Evolutionary conservation across 305 asterid genomes (phyloP), one percentile per base, ranked within the genome.

Genomic region (Fraxinus latifolia): DNA sequence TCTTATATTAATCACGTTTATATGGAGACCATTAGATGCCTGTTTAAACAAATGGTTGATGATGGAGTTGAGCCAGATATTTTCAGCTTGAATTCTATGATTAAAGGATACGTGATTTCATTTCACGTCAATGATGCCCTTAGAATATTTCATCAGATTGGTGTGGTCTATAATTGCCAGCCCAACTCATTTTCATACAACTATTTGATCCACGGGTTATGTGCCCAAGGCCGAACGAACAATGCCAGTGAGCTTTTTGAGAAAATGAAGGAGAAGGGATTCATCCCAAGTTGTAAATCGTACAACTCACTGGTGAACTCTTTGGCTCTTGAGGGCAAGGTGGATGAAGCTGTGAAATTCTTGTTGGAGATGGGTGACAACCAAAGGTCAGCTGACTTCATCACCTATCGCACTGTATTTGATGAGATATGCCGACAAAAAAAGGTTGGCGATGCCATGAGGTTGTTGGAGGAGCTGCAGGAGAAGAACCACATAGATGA

Each of bases 61-160:
- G 98, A 94, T 89, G 97, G 95, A 60, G 83, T 93, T 39, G 96
- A 95, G 87, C 98, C 99, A 4, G 98, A 95, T 89, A 77, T 93
- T n/a, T 89, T 91, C 80, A 85, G 96, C 29, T 87, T 95, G 92
- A 95, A 95, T 87, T 90, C 88, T 70, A 88, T 95, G 98, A 95
- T 95, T 80, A 95, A 95, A 83, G 99, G 99, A 9, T 95, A 95
- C 78, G 99, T 95, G 84, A 88, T 95, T 65, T 94, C 98, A 0
- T 92, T 94, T 83, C 98, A 95, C 85, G 93, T 95, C 7, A 94
- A 95, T 82, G 99, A 95, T 81, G 99, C 98, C 15, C 94, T 95
- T 7, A 90, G 98, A 82, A 84, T 95, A 85, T 95, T 91, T 84
- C 98, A 95, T 88, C 98, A 95, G 88, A 89, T 94, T 93, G 97